A percentile compares a stretch with the other conserved stretches of the same genome.
Conservation (phyloP, 257 asterid genomes). For the Sherardia arvensis region DNA sequence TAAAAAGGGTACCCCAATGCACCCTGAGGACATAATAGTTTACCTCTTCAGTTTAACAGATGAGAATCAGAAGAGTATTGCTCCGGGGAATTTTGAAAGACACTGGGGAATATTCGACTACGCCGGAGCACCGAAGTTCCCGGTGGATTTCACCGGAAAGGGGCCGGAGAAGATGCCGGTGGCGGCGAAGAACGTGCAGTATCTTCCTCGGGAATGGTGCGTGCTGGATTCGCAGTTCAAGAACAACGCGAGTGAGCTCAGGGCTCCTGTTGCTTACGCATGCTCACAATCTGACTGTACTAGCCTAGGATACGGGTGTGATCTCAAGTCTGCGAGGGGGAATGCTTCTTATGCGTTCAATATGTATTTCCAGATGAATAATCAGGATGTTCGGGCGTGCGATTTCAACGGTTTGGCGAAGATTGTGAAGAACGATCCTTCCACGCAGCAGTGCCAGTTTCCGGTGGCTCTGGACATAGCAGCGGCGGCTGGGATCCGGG, state of each 20-base stretch:
- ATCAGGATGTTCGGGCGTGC: conserved; percentile 25
- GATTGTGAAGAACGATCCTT: conserved; percentile 24
- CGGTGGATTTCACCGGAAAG: conserved; percentile 35
- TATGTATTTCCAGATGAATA: conserved; percentile 26
- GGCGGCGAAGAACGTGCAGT: conserved; percentile 24
- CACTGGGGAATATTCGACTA: conserved; percentile 52
- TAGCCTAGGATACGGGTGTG: conserved; percentile 26
- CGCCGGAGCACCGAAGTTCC: conserved; percentile 50
- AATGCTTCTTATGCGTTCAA: conserved; percentile 49
- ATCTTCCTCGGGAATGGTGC: conserved; percentile 16
- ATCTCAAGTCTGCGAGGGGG: neutral
- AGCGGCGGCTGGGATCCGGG: neutral
- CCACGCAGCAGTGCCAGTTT: conserved; percentile 16
- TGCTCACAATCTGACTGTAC: conserved; percentile 35
- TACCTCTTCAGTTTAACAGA: conserved; percentile 33
- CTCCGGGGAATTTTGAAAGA: conserved; percentile 20
- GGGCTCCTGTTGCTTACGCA: neutral
- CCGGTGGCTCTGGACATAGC: conserved; percentile 13
- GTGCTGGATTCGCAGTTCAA: neutral
- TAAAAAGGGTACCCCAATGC: conserved; percentile 37
- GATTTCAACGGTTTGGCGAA: conserved; percentile 26
- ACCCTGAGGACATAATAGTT: conserved; percentile 25
- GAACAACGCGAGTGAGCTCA: neutral
- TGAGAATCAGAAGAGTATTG: conserved; percentile 18
- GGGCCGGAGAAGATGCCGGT: conserved; percentile 26